phyloP scores from a whole-genome alignment of 345 rosid genomes.

The Hevea brasiliensis region DNA sequence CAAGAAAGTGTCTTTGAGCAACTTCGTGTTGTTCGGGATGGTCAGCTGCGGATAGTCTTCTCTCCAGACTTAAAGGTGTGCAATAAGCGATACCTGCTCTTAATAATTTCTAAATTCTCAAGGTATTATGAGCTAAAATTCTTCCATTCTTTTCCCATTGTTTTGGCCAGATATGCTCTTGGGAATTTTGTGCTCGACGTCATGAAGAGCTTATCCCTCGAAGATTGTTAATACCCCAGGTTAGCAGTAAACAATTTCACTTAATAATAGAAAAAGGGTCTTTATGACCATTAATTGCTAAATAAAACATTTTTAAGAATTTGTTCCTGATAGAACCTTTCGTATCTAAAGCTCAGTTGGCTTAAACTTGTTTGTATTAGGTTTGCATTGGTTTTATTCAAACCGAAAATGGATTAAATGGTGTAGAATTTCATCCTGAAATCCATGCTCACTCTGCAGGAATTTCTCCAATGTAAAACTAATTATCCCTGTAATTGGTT shows the following conservation, averaged over 20 bases:
- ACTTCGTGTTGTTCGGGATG: conserved; percentile 98
- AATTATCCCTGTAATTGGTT: background rate
- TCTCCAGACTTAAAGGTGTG: conserved; percentile 89
- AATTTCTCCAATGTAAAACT: background rate
- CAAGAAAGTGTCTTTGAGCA: conserved; percentile 99
- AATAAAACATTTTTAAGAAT: background rate
- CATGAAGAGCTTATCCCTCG: conserved; percentile 98
- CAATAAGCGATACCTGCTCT: background rate
- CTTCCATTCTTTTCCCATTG: conserved; percentile 1
- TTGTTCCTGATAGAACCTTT: background rate
- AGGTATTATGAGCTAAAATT: background rate
- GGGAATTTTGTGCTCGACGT: conserved; percentile 99
- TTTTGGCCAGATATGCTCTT: conserved; percentile 70
- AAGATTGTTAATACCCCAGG: conserved; percentile 92
- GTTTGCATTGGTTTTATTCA: background rate
- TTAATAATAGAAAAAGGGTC: background rate
- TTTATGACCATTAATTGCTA: background rate
- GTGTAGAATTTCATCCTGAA: background rate
- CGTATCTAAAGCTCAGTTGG: background rate
- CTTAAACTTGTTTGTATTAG: background rate
- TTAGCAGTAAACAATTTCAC: conserved; percentile 16
- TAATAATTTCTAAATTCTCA: background rate
- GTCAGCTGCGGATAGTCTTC: conserved; percentile 91
- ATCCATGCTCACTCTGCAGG: background rate
- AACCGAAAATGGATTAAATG: background rate